Conservation (phyloP, 1,284 basidiomycete genomes). For the Ceratobasidium sp. region DNA sequence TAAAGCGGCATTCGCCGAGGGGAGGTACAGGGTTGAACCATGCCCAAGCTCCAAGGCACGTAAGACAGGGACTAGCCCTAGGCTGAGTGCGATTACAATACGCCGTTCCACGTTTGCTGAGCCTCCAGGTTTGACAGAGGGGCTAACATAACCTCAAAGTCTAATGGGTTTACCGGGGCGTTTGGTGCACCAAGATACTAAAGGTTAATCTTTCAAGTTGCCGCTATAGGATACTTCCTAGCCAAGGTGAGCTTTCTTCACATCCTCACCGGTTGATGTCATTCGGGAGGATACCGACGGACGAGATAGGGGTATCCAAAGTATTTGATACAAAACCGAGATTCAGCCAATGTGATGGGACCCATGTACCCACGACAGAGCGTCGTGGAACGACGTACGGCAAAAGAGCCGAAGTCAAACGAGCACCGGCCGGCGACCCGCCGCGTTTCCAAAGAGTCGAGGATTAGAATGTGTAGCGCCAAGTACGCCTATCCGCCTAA, state of each 20-base stretch:
- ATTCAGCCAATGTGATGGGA: background rate
- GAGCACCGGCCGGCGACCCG: background rate
- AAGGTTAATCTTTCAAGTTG: background rate
- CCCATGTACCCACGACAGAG: background rate
- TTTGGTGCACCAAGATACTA: background rate
- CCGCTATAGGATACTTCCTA: background rate
- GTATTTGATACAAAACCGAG: background rate
- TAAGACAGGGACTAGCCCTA: background rate
- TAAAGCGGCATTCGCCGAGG: background rate
- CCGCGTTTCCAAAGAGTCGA: background rate
- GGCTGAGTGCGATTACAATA: too few species aligned
- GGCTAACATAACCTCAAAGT: background rate
- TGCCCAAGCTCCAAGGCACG: background rate
- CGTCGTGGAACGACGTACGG: background rate
- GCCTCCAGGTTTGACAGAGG: constrained; percentile 3
- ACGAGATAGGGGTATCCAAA: constrained; percentile 13
- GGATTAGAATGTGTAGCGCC: background rate
- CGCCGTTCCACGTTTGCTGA: background rate
- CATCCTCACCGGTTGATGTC: background rate
- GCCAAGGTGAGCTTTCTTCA: background rate
- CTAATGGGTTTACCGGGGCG: background rate
- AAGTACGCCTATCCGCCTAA: background rate
- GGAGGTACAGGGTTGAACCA: background rate
- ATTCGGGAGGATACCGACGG: background rate
- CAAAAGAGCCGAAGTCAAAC: background rate